These are phyloP conservation scores for Fusarium miscanthi DNA, from an alignment of 2,329 filamentous ascomycete species.

Conservation along the genomic window DNA sequence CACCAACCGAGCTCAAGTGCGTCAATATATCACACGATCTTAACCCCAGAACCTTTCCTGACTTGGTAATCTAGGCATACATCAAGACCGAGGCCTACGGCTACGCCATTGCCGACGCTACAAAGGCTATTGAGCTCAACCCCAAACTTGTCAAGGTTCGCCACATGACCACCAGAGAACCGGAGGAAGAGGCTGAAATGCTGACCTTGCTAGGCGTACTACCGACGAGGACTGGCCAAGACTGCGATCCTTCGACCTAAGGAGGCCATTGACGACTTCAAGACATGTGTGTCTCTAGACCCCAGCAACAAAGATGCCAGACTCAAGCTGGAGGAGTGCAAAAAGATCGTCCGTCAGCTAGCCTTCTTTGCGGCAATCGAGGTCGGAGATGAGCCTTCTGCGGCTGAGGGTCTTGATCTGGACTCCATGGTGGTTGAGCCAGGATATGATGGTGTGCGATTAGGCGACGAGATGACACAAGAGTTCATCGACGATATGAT, in stretches of 20 bases:
- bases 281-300: slow-evolving; percentile 86
- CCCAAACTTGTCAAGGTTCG: slow-evolving; percentile 87
- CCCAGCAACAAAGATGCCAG: slow-evolving; percentile 91
- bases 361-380: slow-evolving; percentile 97
- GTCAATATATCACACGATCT: slow-evolving; percentile 43
- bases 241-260: slow-evolving; percentile 90
- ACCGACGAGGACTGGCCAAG: slow-evolving; percentile 89
- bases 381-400: slow-evolving; percentile 89
- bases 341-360: slow-evolving; percentile 91
- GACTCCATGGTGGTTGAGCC: slow-evolving; percentile 86
- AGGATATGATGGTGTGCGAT: slow-evolving; percentile 83
- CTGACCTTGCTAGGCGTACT: slow-evolving; percentile 76
- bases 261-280: slow-evolving; percentile 93
- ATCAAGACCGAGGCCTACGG: slow-evolving; percentile 97
- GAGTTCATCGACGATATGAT: slow-evolving; percentile 99
- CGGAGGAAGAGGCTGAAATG: slow-evolving; percentile 3
- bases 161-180: slow-evolving; percentile 1
- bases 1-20: slow-evolving; percentile 93
- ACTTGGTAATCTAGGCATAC: slow-evolving; percentile 70
- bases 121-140: slow-evolving; percentile 90
- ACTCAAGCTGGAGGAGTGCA: slow-evolving; percentile 90
- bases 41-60: slow-evolving; percentile 45
- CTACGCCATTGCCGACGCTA: slow-evolving; percentile 90
- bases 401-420: slow-evolving; percentile 88
- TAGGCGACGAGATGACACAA: slow-evolving; percentile 88